Base-by-base conservation (phyloP, 257 asterid species). In the Thymus quinquecostatus region DNA sequence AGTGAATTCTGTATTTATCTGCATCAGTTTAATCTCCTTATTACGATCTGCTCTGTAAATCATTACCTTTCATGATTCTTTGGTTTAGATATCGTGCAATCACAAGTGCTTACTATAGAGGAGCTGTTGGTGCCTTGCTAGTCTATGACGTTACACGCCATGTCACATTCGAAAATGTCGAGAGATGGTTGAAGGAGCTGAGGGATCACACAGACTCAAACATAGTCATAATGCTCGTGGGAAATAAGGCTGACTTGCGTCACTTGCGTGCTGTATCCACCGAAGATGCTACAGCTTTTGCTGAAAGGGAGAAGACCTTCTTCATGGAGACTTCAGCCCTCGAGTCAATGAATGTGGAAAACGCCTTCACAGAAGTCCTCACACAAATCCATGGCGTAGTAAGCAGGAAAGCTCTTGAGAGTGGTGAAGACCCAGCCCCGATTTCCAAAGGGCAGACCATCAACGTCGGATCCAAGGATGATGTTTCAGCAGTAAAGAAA, bases 101-200 rank as follows among this genome's bases (percentile, higher is more conserved):
- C 57, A 80, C 84, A 49, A 81, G 82, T 70, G 85, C 85, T 69
- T 81, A 81, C 57, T 81, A 76, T 28, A 75, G 82, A 58, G 84
- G 84, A 68, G 84, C 84, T 43, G 79, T 80, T 68, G 84, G 81
- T 28, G 84, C 81, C 62, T 70, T 81, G 57, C 64, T 80, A 29
- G 84, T 80, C 45, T 80, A 80, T 2, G 84, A 80, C 51, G 82
- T 80, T 1, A 77, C 84, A 2, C 81, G 84, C 33, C 82, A 77
- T 13, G 79, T 72, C 1, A 80, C 82, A 63, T 80, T 80, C 27
- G 84, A 80, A 69, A 80, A 80, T 14, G 79, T 77, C 1, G 84
- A 80, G 82, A 72, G 80, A 67, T 80, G 84, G 84, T 64, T 72
- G 63, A 80, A 80, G 74, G 84, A 80, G 53, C 81, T 80, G 10